phyloP scores from a whole-genome alignment of 129 eudicot genomes.

The Helianthus tuberosus region DNA sequence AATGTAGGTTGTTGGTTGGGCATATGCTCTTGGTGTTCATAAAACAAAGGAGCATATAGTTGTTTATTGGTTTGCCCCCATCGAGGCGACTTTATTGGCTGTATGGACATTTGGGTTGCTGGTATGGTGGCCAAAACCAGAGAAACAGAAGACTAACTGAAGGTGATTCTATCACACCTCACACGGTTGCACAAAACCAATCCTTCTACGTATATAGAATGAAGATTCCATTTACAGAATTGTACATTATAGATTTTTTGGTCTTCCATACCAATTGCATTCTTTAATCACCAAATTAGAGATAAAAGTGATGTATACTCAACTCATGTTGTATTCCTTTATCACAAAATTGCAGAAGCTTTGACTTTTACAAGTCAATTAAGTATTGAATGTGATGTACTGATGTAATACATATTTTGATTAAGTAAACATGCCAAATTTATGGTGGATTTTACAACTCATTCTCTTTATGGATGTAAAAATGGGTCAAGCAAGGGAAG shows the following conservation, averaged over 20 bases:
- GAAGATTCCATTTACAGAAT: slow-evolving; percentile 1
- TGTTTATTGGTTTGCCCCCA: no score
- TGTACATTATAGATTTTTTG: slow-evolving; percentile 21
- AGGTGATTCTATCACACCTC: slow-evolving; percentile 16
- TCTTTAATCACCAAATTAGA: slow-evolving; percentile 8
- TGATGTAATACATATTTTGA: no score
- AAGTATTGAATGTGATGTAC: no score
- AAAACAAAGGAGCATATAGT: no score
- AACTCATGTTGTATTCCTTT: slow-evolving; percentile 7
- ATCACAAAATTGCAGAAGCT: neutral
- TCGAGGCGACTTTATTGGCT: no score
- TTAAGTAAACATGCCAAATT: no score
- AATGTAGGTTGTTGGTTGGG: no score
- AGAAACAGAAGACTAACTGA: slow-evolving; percentile 39
- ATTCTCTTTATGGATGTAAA: no score
- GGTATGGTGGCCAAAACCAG: slow-evolving; percentile 30
- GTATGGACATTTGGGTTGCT: slow-evolving; percentile 59
- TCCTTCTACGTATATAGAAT: slow-evolving; percentile 7
- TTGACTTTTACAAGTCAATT: slow-evolving; percentile 24
- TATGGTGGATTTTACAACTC: no score
- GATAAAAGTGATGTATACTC: neutral
- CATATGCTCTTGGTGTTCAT: no score
- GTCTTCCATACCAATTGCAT: neutral
- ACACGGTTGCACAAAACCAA: neutral
- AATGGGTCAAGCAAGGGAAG: slow-evolving; percentile 17